Evolutionary conservation across 2,329 filamentous ascomycete species (phyloP).

Genomic region (Fusarium heterosporum): DNA sequence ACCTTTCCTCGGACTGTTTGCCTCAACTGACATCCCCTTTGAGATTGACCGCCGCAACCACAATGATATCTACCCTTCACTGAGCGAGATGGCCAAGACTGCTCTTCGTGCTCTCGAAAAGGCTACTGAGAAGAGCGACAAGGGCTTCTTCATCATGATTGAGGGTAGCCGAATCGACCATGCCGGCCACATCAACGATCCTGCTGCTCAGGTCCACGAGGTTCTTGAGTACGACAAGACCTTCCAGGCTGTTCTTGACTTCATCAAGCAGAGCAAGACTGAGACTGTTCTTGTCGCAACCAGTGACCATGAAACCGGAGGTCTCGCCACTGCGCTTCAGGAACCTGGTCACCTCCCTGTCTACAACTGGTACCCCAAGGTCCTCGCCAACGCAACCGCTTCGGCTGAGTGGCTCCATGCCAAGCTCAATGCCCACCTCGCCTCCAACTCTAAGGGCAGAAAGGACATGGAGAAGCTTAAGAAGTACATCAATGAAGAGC

Average conservation of each 20-base stretch:
- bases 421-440: slow-evolving; percentile 71
- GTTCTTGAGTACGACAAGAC: slow-evolving; percentile 94
- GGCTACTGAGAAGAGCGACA: slow-evolving; percentile 84
- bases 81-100: slow-evolving; percentile 90
- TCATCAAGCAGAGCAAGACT: slow-evolving; percentile 78
- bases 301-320: slow-evolving; percentile 96
- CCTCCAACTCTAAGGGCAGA: slow-evolving; percentile 49
- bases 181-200: slow-evolving; percentile 87
- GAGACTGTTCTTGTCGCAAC: slow-evolving; percentile 88
- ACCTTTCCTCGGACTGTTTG: slow-evolving; percentile 88
- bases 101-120: slow-evolving; percentile 83
- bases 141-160: slow-evolving; percentile 99
- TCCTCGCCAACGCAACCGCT: slow-evolving; percentile 80
- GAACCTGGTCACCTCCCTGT: slow-evolving; percentile 64
- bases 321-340: slow-evolving; percentile 82
- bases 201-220: slow-evolving; percentile 86
- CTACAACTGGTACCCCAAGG: slow-evolving; percentile 83
- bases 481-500: slow-evolving; percentile 73
- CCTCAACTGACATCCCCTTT: slow-evolving; percentile 84
- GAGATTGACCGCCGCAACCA: slow-evolving; percentile 89
- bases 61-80: slow-evolving; percentile 83
- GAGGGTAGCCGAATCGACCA: slow-evolving; percentile 97
- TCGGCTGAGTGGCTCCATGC: slow-evolving; percentile 77
- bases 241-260: slow-evolving; percentile 85
- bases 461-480: slow-evolving; percentile 58